Evolutionary conservation across 768 basidiomycete genomes (phyloP).

Genomic region (Guyanaporus albipodus): DNA sequence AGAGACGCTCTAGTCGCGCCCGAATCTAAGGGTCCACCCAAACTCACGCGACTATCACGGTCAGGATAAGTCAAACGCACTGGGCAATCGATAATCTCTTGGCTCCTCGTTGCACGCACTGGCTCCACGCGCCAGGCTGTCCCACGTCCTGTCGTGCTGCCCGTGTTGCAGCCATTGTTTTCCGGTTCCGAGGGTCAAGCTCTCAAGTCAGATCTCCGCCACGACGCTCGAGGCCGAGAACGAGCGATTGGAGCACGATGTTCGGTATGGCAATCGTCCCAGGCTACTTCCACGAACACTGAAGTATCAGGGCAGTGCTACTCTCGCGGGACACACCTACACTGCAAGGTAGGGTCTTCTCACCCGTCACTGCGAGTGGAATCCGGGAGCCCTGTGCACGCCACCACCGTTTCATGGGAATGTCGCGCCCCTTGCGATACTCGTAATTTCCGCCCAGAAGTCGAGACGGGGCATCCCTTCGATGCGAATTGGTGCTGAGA

Average conservation of each 20-base stretch:
- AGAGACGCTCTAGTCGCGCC: no score
- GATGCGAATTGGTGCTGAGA: constrained; percentile 3
- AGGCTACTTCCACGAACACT: constrained; percentile 1
- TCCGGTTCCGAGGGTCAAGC: constrained; percentile 25
- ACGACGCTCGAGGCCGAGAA: constrained; percentile 5
- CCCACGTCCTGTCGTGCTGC: constrained; percentile 6
- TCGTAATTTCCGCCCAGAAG: constrained; percentile 23
- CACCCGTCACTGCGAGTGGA: constrained; percentile 3
- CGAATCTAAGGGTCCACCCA: no score
- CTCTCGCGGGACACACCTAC: constrained; percentile 11
- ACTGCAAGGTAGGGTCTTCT: constrained; percentile 19
- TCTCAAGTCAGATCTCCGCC: constrained; percentile 11
- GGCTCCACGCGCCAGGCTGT: constrained; percentile 8
- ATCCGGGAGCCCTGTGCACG: background rate
- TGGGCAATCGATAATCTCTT: no score
- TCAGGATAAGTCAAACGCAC: constrained; percentile 2
- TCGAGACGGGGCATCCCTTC: background rate
- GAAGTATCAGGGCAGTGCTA: constrained; percentile 9
- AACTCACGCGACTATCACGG: constrained; percentile 6
- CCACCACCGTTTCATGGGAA: constrained; percentile 6
- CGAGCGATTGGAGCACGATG: constrained; percentile 7
- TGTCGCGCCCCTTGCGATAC: constrained; percentile 10
- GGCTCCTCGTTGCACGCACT: constrained; percentile 10
- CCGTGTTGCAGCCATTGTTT: constrained; percentile 2
- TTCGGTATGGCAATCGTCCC: constrained; percentile 1